phyloP scores from a whole-genome alignment of 768 basidiomycete genomes.

The Tephrocybe rancida region DNA sequence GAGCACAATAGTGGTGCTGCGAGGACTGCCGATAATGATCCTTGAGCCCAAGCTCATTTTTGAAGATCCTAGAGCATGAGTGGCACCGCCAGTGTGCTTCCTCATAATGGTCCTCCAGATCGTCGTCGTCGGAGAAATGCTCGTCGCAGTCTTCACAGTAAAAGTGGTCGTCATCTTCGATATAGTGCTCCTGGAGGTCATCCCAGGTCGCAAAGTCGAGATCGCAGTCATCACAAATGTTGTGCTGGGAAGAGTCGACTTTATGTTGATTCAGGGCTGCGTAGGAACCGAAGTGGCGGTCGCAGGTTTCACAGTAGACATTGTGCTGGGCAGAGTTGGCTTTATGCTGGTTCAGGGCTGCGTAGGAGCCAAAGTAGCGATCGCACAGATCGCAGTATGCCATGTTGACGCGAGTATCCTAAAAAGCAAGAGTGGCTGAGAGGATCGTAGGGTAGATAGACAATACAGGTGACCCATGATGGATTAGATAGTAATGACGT shows the following conservation, averaged over 20 bases:
- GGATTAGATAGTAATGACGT: too few species aligned
- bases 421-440: too few species aligned
- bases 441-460: too few species aligned
- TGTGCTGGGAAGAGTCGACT: constrained; percentile 32
- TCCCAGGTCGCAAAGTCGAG: constrained; percentile 31
- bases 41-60: constrained; percentile 35
- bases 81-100: constrained; percentile 44
- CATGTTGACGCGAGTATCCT: too few species aligned
- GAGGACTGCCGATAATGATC: constrained; percentile 52
- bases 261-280: constrained; percentile 27
- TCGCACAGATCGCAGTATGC: too few species aligned
- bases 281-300: too few species aligned
- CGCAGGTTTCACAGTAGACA: too few species aligned
- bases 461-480: too few species aligned
- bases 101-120: constrained; percentile 43
- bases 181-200: neutral
- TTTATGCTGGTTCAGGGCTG: constrained; percentile 27
- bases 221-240: constrained; percentile 38
- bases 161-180: neutral
- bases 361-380: too few species aligned
- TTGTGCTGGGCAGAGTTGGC: too few species aligned
- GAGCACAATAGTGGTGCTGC: constrained; percentile 43
- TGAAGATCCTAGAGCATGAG: constrained; percentile 43
- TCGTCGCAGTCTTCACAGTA: constrained; percentile 34
- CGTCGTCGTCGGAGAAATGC: constrained; percentile 37